Percentiles rank a stretch among this genome's conserved stretches.
These are phyloP conservation scores for Pelagophyceae sp. DNA, from an alignment of 352 stramenopile genomes.

Conservation along the genomic window DNA sequence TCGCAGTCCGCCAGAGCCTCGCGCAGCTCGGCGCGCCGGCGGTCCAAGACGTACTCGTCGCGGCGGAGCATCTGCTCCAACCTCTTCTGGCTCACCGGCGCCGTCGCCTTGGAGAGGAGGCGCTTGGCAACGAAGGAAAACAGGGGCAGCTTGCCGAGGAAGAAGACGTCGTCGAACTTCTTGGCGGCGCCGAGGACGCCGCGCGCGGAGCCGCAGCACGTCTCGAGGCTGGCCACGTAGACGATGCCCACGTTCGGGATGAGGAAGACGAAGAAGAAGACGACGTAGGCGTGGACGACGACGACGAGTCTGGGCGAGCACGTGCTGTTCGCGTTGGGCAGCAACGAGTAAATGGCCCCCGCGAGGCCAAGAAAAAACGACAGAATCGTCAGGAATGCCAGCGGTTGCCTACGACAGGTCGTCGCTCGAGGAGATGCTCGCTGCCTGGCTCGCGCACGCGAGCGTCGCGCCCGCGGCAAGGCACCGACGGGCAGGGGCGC, in stretches of 20 bases:
- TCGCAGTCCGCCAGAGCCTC: not conserved
- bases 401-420: not conserved
- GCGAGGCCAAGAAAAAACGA: not conserved
- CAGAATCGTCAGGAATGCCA: conserved; percentile 8
- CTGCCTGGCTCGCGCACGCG: too few species aligned
- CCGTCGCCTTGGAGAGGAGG: not conserved
- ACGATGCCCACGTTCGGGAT: not conserved
- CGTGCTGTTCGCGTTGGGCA: not conserved
- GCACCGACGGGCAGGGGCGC: too few species aligned
- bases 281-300: not conserved
- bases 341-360: not conserved
- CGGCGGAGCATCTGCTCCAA: not conserved
- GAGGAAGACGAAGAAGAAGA: conserved; percentile 18
- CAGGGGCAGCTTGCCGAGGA: conserved; percentile 5
- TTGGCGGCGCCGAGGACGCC: not conserved
- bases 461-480: too few species aligned
- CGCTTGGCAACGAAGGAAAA: conserved; percentile 5
- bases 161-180: not conserved
- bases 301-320: not conserved
- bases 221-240: not conserved
- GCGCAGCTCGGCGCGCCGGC: not conserved
- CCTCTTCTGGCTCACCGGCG: not conserved
- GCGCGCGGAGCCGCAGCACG: not conserved
- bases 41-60: not conserved
- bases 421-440: too few species aligned